Evolutionary conservation across 2,329 filamentous ascomycete species (phyloP).

Genomic region (Aspergillus udagawae): DNA sequence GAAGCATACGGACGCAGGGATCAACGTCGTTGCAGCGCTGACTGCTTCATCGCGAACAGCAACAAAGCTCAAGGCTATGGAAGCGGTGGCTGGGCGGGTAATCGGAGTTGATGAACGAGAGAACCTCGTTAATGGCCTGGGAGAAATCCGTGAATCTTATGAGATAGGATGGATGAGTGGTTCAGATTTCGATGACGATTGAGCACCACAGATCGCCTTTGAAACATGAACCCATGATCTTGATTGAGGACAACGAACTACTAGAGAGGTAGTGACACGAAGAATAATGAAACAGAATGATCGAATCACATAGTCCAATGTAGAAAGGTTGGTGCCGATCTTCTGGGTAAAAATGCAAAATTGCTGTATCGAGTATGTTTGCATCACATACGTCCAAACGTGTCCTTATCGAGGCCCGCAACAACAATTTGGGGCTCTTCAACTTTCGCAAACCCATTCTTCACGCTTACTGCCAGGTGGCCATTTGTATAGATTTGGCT

Average conservation of each 20-base stretch:
- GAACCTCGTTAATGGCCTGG: conserved; percentile 72
- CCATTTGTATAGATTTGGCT: conserved; percentile 23
- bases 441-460: conserved; percentile 7
- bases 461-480: conserved; percentile 30
- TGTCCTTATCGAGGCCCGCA: conserved; percentile 16
- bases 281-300: background rate
- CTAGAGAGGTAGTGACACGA: background rate
- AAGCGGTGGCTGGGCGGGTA: conserved; percentile 58
- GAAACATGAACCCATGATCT: background rate
- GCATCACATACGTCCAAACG: conserved; percentile 16
- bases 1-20: conserved; percentile 41
- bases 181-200: conserved; percentile 43
- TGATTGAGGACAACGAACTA: background rate
- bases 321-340: background rate
- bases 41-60: conserved; percentile 73
- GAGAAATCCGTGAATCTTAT: conserved; percentile 81
- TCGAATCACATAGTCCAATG: background rate
- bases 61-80: conserved; percentile 62
- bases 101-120: conserved; percentile 77
- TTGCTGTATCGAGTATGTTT: conserved; percentile 9
- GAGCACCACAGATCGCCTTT: background rate
- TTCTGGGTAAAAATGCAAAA: conserved; percentile 16
- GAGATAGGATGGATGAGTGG: conserved; percentile 82
- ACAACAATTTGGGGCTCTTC: conserved; percentile 6
- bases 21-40: conserved; percentile 52